Evolutionary conservation across 768 basidiomycete species (phyloP).

Genomic region (Russula vinacea): DNA sequence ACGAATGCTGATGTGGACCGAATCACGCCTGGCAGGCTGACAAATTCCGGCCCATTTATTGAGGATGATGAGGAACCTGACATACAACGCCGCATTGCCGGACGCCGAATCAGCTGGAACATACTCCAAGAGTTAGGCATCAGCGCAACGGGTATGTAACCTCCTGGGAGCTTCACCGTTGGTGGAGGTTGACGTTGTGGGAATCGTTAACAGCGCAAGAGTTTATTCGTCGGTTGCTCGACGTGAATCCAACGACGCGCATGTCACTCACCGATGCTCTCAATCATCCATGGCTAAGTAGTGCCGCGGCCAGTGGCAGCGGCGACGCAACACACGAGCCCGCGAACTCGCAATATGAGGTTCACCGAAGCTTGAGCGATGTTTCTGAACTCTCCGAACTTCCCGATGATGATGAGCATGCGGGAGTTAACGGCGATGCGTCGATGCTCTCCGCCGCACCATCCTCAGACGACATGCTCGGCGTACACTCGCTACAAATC

Average conservation of each 20-base stretch:
- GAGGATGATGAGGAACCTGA: slow-evolving; percentile 18
- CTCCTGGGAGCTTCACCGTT: neutral
- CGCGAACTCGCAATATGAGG: neutral
- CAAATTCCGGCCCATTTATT: slow-evolving; percentile 10
- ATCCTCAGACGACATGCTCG: slow-evolving; percentile 15
- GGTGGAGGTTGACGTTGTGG: slow-evolving; percentile 5
- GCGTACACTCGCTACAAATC: slow-evolving; percentile 19
- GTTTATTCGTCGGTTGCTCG: slow-evolving; percentile 67
- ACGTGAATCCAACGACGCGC: slow-evolving; percentile 58
- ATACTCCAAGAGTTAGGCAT: neutral
- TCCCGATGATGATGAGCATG: neutral
- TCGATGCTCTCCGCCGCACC: slow-evolving; percentile 26
- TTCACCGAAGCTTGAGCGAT: slow-evolving; percentile 12
- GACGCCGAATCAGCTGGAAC: slow-evolving; percentile 24
- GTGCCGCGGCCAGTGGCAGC: neutral
- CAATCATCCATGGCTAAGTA: slow-evolving; percentile 69
- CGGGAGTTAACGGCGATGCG: slow-evolving; percentile 3
- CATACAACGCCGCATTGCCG: slow-evolving; percentile 21
- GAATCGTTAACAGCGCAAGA: slow-evolving; percentile 45
- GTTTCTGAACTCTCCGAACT: slow-evolving; percentile 19
- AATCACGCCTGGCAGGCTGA: neutral
- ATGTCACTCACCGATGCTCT: slow-evolving; percentile 70
- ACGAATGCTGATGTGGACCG: neutral
- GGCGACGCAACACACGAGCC: neutral
- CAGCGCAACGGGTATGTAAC: slow-evolving; percentile 47